phyloP scores from a whole-genome alignment of 1,284 basidiomycete genomes.

The Papiliotrema fonsecae region DNA sequence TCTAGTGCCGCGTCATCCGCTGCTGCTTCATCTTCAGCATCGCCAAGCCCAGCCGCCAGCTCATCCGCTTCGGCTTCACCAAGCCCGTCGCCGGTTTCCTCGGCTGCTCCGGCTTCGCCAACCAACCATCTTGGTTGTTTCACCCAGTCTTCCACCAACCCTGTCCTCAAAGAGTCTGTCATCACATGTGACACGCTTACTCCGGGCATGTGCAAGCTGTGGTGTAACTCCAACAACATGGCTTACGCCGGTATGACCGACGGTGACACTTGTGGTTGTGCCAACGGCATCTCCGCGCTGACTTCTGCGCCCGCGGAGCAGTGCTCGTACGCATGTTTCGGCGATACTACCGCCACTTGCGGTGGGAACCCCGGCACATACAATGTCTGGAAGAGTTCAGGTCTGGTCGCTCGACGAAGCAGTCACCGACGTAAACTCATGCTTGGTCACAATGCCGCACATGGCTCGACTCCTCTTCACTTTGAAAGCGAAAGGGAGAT shows the following conservation, averaged over 20 bases:
- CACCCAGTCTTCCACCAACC: conserved; percentile 6
- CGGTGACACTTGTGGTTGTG: conserved; percentile 27
- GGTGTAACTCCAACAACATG: conserved; percentile 30
- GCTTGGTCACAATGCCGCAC: neutral
- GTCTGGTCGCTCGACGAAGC: neutral
- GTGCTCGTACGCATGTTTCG: conserved; percentile 3
- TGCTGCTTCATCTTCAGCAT: neutral
- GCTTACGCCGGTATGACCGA: conserved; percentile 19
- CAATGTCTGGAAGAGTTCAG: conserved; percentile 1
- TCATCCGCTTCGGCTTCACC: neutral
- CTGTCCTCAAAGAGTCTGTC: conserved; percentile 12
- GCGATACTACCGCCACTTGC: neutral
- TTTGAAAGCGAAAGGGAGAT: conserved; percentile 1
- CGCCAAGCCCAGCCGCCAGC: neutral
- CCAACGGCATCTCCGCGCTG: conserved; percentile 1
- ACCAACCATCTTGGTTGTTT: conserved; percentile 18
- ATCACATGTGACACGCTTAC: conserved; percentile 25
- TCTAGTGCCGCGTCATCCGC: neutral
- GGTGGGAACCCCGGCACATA: conserved; percentile 1
- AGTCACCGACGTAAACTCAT: neutral
- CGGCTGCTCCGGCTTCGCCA: conserved; percentile 11
- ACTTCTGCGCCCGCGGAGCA: neutral
- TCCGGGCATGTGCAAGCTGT: conserved; percentile 24
- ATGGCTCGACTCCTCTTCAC: neutral
- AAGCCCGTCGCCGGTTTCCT: conserved; percentile 6